Conservation (phyloP, 208 protist species). For the Tritrichomonas musculus region DNA sequence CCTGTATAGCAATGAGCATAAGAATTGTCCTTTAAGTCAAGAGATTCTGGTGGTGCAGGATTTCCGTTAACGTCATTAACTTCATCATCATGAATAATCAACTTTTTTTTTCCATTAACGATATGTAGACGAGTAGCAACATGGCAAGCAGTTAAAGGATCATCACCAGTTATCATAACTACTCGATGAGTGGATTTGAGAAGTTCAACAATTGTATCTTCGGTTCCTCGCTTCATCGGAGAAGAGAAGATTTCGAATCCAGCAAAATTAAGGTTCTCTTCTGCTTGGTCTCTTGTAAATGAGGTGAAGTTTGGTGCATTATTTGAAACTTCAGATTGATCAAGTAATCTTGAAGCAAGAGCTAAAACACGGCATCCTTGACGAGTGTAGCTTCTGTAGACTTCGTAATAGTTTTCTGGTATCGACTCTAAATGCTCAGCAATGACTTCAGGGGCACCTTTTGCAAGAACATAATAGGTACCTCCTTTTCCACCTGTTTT, state of each 20-base stretch:
- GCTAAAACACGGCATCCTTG: constrained; percentile 44
- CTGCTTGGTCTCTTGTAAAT: constrained; percentile 26
- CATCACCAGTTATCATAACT: constrained; percentile 47
- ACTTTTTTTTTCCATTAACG: neutral
- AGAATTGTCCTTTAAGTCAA: neutral
- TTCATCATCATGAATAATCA: neutral
- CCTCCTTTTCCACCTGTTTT: neutral
- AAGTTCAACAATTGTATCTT: constrained; percentile 16
- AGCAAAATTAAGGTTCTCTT: constrained; percentile 35
- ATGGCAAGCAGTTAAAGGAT: constrained; percentile 39
- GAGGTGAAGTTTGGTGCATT: neutral
- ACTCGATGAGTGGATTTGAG: neutral
- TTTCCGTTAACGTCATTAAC: neutral
- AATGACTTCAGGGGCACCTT: constrained; percentile 45
- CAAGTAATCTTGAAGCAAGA: neutral
- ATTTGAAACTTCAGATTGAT: neutral
- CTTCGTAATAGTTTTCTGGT: constrained; percentile 36
- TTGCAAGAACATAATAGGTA: neutral
- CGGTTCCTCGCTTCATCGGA: neutral
- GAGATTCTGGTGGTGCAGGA: constrained; percentile 32
- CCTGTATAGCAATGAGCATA: neutral
- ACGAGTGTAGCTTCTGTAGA: constrained; percentile 36
- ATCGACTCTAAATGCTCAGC: neutral
- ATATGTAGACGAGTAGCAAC: constrained; percentile 11
- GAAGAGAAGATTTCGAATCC: constrained; percentile 43